phyloP scores from a whole-genome alignment of 164 flowering plant genomes.

The Dillenia suffruticosa region DNA sequence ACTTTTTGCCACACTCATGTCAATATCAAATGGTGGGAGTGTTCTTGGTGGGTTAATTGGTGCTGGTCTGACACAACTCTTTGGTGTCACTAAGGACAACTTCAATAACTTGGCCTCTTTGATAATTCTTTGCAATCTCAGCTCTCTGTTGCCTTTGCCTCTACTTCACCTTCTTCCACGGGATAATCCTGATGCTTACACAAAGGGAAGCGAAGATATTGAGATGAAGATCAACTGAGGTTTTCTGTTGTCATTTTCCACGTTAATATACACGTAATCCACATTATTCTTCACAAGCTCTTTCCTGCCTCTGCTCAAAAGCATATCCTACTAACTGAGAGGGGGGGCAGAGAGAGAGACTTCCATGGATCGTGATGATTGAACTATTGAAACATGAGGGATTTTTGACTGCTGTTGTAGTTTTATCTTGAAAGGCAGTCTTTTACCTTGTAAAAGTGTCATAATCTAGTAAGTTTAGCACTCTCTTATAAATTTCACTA shows the following conservation, averaged over 20 bases:
- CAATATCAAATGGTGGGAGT: conserved; percentile 89
- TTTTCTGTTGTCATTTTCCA: not conserved
- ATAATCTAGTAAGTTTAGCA: no score
- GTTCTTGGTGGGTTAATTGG: conserved; percentile 87
- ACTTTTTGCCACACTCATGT: conserved; percentile 96
- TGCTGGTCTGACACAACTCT: conserved; percentile 82
- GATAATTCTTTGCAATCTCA: conserved; percentile 86
- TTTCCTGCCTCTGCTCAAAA: no score
- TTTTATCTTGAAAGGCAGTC: no score
- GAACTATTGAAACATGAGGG: no score
- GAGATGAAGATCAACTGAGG: conserved; percentile 66
- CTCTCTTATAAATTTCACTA: no score
- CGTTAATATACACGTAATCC: not conserved
- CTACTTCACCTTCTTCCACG: conserved; percentile 81
- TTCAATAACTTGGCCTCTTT: conserved; percentile 67
- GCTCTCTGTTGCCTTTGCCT: conserved; percentile 90
- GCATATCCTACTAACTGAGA: no score
- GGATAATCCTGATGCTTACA: conserved; percentile 36
- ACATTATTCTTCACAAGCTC: not conserved
- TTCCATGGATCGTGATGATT: no score
- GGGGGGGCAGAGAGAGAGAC: no score
- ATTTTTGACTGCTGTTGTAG: no score
- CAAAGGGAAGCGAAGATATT: conserved; percentile 38
- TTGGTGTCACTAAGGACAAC: conserved; percentile 80
- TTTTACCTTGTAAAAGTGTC: no score